A percentile compares a stretch with the other conserved stretches of the same genome.
Conservation (phyloP, 192 early-diverging fungal genomes). For the Globomyces pollinis-pini region DNA sequence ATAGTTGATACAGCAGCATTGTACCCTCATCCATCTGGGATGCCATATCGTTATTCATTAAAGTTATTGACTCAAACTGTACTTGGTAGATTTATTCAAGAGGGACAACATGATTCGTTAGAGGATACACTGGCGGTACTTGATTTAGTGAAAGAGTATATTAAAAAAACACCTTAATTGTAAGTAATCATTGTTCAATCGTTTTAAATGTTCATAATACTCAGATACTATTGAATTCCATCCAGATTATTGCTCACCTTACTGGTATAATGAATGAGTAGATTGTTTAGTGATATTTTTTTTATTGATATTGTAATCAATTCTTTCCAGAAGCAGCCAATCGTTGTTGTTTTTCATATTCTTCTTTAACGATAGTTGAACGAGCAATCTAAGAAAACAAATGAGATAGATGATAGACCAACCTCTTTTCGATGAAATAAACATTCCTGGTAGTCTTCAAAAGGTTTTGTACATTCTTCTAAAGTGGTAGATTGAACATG, state of each 20-base stretch:
- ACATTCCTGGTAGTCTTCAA: slow-evolving; percentile 95
- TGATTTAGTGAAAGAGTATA: neutral
- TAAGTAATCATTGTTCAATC: too few relatives aligned
- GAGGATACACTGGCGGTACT: neutral
- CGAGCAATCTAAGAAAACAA: neutral
- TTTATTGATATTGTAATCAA: too few relatives aligned
- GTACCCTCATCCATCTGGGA: neutral
- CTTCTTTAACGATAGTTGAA: neutral
- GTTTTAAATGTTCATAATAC: too few relatives aligned
- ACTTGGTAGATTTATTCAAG: slow-evolving; percentile 6
- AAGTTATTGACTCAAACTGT: neutral
- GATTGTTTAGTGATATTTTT: too few relatives aligned
- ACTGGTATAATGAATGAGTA: too few relatives aligned
- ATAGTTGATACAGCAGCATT: slow-evolving; percentile 10
- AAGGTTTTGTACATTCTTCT: slow-evolving; percentile 66
- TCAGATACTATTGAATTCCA: too few relatives aligned
- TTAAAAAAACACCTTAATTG: too few relatives aligned
- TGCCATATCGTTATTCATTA: slow-evolving; percentile 6
- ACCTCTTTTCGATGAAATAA: slow-evolving; percentile 95
- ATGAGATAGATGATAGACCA: too few relatives aligned
- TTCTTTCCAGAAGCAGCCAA: too few relatives aligned
- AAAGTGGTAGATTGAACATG: slow-evolving; percentile 72
- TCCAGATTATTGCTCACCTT: too few relatives aligned
- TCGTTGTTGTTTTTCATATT: neutral
- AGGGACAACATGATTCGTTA: neutral